phyloP scores from a whole-genome alignment of 176 grass and related monocot genomes.

The Ensete glaucum region DNA sequence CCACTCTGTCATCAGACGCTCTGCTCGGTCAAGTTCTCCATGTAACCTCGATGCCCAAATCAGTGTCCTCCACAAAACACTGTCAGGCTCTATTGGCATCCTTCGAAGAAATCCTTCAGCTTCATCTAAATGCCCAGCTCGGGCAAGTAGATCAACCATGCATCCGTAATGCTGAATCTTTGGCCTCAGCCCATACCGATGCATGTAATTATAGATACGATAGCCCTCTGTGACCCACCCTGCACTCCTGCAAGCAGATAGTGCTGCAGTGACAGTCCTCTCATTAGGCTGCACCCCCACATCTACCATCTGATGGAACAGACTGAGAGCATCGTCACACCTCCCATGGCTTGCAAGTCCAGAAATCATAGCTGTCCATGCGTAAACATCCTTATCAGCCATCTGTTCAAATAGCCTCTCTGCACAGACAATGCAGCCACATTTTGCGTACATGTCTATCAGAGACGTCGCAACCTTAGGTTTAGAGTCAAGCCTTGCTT shows the following conservation, averaged over 20 bases:
- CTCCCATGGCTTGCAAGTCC: slow-evolving; percentile 8
- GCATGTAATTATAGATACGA: slow-evolving; percentile 15
- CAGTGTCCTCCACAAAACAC: slow-evolving; percentile 28
- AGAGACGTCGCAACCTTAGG: slow-evolving; percentile 9
- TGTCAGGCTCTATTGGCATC: slow-evolving; percentile 15
- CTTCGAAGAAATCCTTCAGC: slow-evolving; percentile 23
- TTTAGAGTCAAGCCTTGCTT: slow-evolving; percentile 8
- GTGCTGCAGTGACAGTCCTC: slow-evolving; percentile 4
- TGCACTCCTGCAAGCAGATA: slow-evolving; percentile 10
- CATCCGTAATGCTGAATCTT: slow-evolving; percentile 32
- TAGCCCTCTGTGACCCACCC: slow-evolving; percentile 8
- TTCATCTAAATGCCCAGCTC: slow-evolving; percentile 27
- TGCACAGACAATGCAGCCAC: slow-evolving; percentile 1
- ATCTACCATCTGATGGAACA: slow-evolving; percentile 8
- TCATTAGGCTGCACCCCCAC: slow-evolving; percentile 8
- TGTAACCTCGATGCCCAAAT: slow-evolving; percentile 28
- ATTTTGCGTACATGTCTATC: slow-evolving; percentile 15
- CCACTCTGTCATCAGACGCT: slow-evolving; percentile 18
- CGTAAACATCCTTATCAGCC: neutral
- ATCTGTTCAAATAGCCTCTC: slow-evolving; percentile 4
- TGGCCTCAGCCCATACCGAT: slow-evolving; percentile 3
- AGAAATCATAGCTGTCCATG: slow-evolving; percentile 13
- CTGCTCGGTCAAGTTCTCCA: slow-evolving; percentile 23
- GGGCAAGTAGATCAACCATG: slow-evolving; percentile 39
- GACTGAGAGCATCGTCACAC: slow-evolving; percentile 6